A percentile compares a stretch with the other conserved stretches of the same genome.
Evolutionary conservation across 768 basidiomycete genomes (phyloP).

Genomic region (Mycena rebaudengoi): DNA sequence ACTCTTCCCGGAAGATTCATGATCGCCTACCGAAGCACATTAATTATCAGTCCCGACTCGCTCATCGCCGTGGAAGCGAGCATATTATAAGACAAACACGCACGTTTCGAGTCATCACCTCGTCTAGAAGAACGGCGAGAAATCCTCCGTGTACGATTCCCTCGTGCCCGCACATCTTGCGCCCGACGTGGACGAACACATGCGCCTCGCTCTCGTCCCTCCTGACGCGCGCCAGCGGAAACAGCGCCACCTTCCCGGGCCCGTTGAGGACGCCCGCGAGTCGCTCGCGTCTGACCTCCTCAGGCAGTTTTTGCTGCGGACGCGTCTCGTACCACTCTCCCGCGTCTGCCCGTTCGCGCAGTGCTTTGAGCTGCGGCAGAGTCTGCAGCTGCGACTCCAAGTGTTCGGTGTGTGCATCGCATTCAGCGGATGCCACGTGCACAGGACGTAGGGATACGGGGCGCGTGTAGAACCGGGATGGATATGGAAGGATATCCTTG

Average conservation of each 20-base stretch:
- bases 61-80: constrained; percentile 1
- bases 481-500: no score
- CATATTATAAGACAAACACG: constrained; percentile 32
- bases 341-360: constrained; percentile 58
- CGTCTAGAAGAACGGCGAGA: constrained; percentile 90
- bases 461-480: constrained; percentile 79
- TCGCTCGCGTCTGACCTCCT: constrained; percentile 82
- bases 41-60: no score
- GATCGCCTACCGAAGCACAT: no score
- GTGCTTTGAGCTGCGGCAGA: constrained; percentile 62
- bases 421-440: constrained; percentile 63
- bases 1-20: constrained; percentile 87
- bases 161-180: constrained; percentile 90
- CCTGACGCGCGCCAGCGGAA: constrained; percentile 79
- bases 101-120: constrained; percentile 83
- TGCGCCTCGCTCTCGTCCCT: constrained; percentile 80
- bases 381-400: constrained; percentile 77
- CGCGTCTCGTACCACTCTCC: constrained; percentile 80
- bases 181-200: constrained; percentile 82
- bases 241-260: constrained; percentile 84
- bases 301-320: constrained; percentile 76
- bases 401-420: constrained; percentile 60
- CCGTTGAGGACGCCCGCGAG: constrained; percentile 89
- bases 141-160: constrained; percentile 95
- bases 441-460: constrained; percentile 74